Conservation (phyloP, 805 yeast species). For the Lipomyces chichibuensis region DNA sequence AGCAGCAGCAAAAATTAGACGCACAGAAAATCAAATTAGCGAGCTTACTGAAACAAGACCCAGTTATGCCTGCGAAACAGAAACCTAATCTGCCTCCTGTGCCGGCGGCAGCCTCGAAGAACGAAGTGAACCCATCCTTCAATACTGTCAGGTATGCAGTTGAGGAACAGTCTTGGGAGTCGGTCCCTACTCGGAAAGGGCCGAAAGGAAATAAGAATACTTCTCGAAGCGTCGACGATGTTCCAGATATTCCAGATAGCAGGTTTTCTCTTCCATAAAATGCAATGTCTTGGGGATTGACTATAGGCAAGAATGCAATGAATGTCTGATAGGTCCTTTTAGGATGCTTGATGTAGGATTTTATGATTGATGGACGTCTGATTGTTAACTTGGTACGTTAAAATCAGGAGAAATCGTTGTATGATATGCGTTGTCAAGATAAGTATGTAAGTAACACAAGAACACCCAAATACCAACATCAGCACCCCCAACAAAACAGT, state of each 20-base stretch:
- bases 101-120: background rate
- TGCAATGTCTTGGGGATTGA: background rate
- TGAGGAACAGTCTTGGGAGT: constrained; percentile 8
- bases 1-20: constrained; percentile 2
- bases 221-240: background rate
- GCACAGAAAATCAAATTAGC: constrained; percentile 1
- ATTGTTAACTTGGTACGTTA: background rate
- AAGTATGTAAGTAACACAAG: background rate
- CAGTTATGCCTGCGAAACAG: background rate
- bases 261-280: constrained; percentile 7
- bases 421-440: background rate
- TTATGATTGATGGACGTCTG: background rate
- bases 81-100: constrained; percentile 1
- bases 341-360: no score
- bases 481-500: background rate
- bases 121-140: background rate
- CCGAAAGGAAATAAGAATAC: background rate
- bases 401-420: background rate
- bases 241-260: constrained; percentile 7
- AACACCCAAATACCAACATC: background rate
- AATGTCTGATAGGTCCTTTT: no score
- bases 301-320: background rate
- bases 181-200: constrained; percentile 4
- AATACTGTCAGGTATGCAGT: background rate
- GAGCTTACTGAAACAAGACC: background rate